Base-by-base conservation (phyloP, 306 rosid genomes). In the Vigna nakashimae region DNA sequence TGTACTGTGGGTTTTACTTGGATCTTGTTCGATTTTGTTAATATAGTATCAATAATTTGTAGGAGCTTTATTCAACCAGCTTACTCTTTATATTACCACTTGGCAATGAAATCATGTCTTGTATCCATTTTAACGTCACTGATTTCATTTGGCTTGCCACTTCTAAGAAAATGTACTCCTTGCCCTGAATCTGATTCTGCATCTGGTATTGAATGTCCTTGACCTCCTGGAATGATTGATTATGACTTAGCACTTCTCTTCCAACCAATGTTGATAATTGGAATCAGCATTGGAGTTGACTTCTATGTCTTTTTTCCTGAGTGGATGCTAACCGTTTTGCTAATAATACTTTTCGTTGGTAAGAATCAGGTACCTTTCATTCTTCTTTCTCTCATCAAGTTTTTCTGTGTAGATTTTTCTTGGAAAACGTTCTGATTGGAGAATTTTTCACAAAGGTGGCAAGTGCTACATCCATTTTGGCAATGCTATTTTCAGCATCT, bases 11-110 rank as follows among this genome's bases (percentile, higher is more conserved):
- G n/a, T 58, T 82, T 20, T 59, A 70, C 68, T 26, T 14, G 22
- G 26, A 50, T 12, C 26, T 65, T 63, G 67, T 80, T 50, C 62
- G 18, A 4, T 34, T 78, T 40, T 51, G 55, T 82, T 83, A 76
- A 83, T 66, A 13, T 38, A 36, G 72, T 49, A 30, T 55, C 42
- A 68, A 57, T 74, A 57, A 69, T 63, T 71, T 84, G 36, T 88
- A 95, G 98, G 98, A 71, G 97, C 98, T 4, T 80, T 95, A 77
- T 95, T 95, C 83, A 95, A 95, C 86, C 98, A 92, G 79, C 93
- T 95, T 73, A 95, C 98, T 10, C 90, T 87, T 78, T 87, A 88
- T 80, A 86, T 95, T 32, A 68, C 92, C 24, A 69, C 88, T 36
- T 95, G 98, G 98, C 98, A 98, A 55, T 89, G 90, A 24, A 92